phyloP scores from a whole-genome alignment of 352 stramenopile species.

The Phytophthora citricola region DNA sequence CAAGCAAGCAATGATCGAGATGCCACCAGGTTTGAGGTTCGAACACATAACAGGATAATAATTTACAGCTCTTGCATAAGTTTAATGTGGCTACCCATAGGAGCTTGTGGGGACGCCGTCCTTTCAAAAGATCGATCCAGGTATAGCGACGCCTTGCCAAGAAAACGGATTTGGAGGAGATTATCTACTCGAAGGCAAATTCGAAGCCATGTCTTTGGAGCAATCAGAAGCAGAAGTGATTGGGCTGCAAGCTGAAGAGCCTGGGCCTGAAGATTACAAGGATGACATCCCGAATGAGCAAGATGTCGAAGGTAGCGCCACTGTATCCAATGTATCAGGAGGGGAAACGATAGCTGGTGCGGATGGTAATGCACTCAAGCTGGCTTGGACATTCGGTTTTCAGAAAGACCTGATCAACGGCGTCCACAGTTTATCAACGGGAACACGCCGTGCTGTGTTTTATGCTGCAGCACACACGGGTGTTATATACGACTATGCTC shows the following conservation, averaged over 20 bases:
- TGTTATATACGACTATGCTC: constrained; percentile 93
- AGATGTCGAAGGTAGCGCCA: constrained; percentile 1
- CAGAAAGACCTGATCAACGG: constrained; percentile 90
- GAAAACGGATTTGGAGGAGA: constrained; percentile 29
- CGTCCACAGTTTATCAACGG: constrained; percentile 89
- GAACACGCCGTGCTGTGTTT: constrained; percentile 79
- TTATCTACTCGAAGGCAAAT: not conserved
- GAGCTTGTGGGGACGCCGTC: too few species aligned
- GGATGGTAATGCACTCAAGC: constrained; percentile 58
- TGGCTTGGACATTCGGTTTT: constrained; percentile 93
- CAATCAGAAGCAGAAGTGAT: constrained; percentile 7
- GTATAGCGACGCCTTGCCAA: constrained; percentile 22
- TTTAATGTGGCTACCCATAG: not conserved
- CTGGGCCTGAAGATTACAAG: constrained; percentile 1
- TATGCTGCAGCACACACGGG: constrained; percentile 92
- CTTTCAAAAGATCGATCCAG: not conserved
- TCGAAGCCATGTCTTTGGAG: constrained; percentile 19
- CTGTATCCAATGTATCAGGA: constrained; percentile 2
- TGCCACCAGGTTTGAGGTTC: not conserved
- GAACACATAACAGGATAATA: not conserved
- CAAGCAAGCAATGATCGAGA: constrained; percentile 11
- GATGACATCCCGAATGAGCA: not conserved
- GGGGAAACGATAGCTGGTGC: constrained; percentile 8
- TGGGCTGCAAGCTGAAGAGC: constrained; percentile 6
- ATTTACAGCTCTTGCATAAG: not conserved